Evolutionary conservation across 78 protist species (phyloP).

Genomic region (slime mould (Dictyostelium discoideum)): DNA sequence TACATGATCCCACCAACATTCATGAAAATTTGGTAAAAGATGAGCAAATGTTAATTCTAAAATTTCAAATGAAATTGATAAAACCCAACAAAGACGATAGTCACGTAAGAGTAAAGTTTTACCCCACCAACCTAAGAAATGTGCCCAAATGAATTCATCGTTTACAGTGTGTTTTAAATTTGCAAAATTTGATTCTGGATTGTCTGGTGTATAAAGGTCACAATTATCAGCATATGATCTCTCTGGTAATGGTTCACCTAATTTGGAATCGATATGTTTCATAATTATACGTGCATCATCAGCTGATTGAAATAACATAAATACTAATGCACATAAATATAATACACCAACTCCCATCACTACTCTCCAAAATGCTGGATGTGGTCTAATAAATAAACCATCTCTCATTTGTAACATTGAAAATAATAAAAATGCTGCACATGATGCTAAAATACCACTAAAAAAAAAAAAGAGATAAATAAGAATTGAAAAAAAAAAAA

Average conservation of each 20-base stretch:
- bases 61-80: slow-evolving; percentile 88
- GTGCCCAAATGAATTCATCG: slow-evolving; percentile 93
- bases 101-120: slow-evolving; percentile 90
- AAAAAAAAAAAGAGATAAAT: background rate
- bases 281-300: slow-evolving; percentile 80
- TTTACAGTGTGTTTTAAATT: slow-evolving; percentile 57
- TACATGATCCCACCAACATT: slow-evolving; percentile 97
- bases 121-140: slow-evolving; percentile 90
- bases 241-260: slow-evolving; percentile 82
- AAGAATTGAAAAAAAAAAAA: background rate
- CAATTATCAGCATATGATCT: slow-evolving; percentile 90
- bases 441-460: slow-evolving; percentile 86
- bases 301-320: slow-evolving; percentile 86
- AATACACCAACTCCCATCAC: slow-evolving; percentile 87
- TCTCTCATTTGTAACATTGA: slow-evolving; percentile 81
- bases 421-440: slow-evolving; percentile 81
- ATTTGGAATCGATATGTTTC: slow-evolving; percentile 79
- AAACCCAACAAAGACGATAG: slow-evolving; percentile 30
- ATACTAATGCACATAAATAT: slow-evolving; percentile 83
- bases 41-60: slow-evolving; percentile 89
- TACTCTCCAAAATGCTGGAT: slow-evolving; percentile 94
- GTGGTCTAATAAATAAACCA: slow-evolving; percentile 92
- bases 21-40: slow-evolving; percentile 90
- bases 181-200: slow-evolving; percentile 57
- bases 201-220: slow-evolving; percentile 82